Evolutionary conservation across 352 stramenopile species (phyloP), one percentile per base, ranked within the genome.

Genomic region (Peronosclerospora sorghi): DNA sequence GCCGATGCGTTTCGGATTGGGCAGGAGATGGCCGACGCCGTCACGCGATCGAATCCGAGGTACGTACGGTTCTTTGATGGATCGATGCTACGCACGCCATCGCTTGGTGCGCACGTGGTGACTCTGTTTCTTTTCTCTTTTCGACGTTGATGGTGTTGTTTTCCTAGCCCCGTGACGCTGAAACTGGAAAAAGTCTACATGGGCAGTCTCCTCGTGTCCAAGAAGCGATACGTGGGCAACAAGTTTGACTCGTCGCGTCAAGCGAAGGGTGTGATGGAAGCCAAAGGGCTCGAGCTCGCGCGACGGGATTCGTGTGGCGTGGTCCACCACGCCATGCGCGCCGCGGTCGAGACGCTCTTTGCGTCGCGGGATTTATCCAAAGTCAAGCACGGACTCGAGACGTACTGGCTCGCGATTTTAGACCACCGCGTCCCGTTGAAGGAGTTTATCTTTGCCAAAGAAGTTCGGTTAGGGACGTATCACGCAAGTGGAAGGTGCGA

Each of bases 1-100:
- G 57, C 75, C 12, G 75, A 98, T 42, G 96, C 96, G 0, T 98
- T 98, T 65, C 59, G 73, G 36, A 97, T 97, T 34, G 90, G 84
- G 5, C 76, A 92, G 40, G 83, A 94, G 51, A 94, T 98, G 18
- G 82, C 83, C n/a, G 54, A 84, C 10, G 63, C 65, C 3, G 83
- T 97, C 18, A 95, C 86, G 1, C 61, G 56, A 8, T 58, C 65
- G 12, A 96, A 95, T 53, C 93, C 93, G 24, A 86, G 72, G 76
- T 66, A 49, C 21, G 21, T 26, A 6, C 21, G 21, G 3, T 7
- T 26, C n/a, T n/a, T n/a, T n/a, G n/a, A n/a, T n/a, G n/a, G n/a
- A n/a, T n/a, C n/a, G n/a, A n/a, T n/a, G n/a, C n/a, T n/a, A n/a
- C n/a, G 21, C 21, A 3, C 6, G 21, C 21, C 21, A 26, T 3